Evolutionary conservation across 2,329 filamentous ascomycete species (phyloP).

Genomic region (Magnaporthiopsis poae): DNA sequence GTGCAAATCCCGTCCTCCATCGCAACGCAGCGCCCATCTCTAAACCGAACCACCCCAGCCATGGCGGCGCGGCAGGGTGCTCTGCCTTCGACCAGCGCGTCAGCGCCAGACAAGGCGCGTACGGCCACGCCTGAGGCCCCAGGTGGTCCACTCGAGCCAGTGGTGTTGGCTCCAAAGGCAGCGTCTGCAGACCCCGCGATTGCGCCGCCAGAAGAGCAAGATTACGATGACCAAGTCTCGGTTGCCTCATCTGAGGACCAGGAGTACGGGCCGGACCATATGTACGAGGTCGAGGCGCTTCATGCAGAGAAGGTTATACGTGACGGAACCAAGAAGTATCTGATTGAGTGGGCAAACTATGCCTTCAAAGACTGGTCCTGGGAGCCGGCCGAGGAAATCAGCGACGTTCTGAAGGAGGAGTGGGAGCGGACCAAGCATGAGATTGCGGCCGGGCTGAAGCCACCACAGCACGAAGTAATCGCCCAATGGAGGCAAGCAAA

Average conservation of each 20-base stretch:
- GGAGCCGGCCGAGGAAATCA: slow-evolving; percentile 31
- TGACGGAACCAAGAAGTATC: slow-evolving; percentile 34
- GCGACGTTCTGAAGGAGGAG: background rate
- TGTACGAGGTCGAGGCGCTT: slow-evolving; percentile 46
- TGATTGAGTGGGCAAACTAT: slow-evolving; percentile 58
- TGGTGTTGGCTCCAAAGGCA: background rate
- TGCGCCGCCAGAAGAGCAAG: slow-evolving; percentile 16
- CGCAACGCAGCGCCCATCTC: background rate
- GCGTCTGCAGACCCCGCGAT: background rate
- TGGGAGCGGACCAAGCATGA: slow-evolving; percentile 3
- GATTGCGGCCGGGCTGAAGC: slow-evolving; percentile 1
- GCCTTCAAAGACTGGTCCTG: slow-evolving; percentile 45
- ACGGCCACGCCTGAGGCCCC: too few relatives aligned
- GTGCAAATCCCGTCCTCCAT: background rate
- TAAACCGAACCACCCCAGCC: background rate
- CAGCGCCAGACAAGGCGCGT: too few relatives aligned
- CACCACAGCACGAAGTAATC: slow-evolving; percentile 1
- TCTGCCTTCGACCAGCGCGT: background rate
- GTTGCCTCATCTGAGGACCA: slow-evolving; percentile 34
- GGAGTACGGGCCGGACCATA: slow-evolving; percentile 22
- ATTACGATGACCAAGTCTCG: slow-evolving; percentile 46
- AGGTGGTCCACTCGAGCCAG: too few relatives aligned
- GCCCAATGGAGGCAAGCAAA: background rate
- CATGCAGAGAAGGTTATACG: slow-evolving; percentile 32
- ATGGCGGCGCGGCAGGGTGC: background rate